These are phyloP conservation scores for Suillus cothurnatus DNA, from an alignment of 768 basidiomycete genomes.

Conservation along the genomic window DNA sequence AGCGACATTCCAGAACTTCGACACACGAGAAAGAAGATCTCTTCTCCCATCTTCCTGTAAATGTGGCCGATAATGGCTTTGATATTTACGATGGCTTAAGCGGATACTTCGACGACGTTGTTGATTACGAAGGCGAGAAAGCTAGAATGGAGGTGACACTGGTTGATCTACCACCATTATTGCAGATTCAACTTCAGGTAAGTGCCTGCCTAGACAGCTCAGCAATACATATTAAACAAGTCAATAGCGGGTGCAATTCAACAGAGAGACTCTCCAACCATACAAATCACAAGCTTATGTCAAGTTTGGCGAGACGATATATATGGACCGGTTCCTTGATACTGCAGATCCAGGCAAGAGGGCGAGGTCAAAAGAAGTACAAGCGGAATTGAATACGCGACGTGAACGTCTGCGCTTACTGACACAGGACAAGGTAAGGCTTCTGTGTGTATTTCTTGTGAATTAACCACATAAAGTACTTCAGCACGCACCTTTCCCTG, in stretches of 20 bases:
- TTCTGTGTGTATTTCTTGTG: neutral
- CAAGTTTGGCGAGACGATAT: conserved; percentile 83
- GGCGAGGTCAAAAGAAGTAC: conserved; percentile 67
- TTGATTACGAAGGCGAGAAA: conserved; percentile 86
- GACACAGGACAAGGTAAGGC: conserved; percentile 68
- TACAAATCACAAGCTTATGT: conserved; percentile 98
- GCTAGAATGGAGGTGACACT: conserved; percentile 86
- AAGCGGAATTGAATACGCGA: conserved; percentile 60
- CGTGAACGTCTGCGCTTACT: conserved; percentile 71
- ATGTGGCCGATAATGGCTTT: conserved; percentile 85
- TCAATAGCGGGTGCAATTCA: conserved; percentile 86
- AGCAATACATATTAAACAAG: conserved; percentile 13
- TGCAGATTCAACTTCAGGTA: conserved; percentile 97
- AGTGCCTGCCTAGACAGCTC: conserved; percentile 19
- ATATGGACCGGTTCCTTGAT: conserved; percentile 91
- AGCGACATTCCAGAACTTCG: conserved; percentile 48
- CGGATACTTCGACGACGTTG: conserved; percentile 85
- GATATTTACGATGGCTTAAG: conserved; percentile 95
- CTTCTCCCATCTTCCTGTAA: conserved; percentile 93
- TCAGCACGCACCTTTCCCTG: conserved; percentile 63
- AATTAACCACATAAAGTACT: conserved; percentile 2
- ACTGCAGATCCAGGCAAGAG: conserved; percentile 72
- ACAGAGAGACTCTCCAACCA: conserved; percentile 85
- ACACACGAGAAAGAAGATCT: conserved; percentile 87
- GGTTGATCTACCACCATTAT: conserved; percentile 82